Base-by-base conservation (phyloP, 176 grass and related monocot genomes). In the Musa itinerans region DNA sequence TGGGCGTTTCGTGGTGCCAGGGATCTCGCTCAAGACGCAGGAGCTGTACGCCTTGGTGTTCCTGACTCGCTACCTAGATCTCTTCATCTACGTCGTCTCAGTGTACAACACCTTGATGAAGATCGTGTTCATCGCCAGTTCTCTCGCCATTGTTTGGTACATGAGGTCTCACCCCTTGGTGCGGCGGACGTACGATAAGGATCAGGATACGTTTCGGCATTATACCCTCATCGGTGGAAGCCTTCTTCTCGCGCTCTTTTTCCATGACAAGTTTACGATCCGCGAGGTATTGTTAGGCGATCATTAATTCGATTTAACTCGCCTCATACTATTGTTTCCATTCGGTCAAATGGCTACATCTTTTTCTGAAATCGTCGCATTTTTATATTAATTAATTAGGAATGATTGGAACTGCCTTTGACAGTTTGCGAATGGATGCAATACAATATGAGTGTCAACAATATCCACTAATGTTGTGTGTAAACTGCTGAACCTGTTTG, bases 91-190 rank as follows among this genome's bases (percentile, higher is more conserved):
- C 72, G 89, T 91, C 83, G 52, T 98, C 80, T 98, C 95, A 50
- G 72, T 94, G 68, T 98, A 98, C 79, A 98, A 98, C 76, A 82
- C 90, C 10, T 71, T 93, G 80, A 98, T 98, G 95, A 98, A 98
- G 83, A 14, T 98, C 21, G 86, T 98, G 65, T 98, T 91, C 84
- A 84, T 98, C 65, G 74, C 76, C 71, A 98, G 86, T 78, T 87
- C 90, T 22, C 74, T 92, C 19, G 82, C 95, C 29, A 93, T 98
- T 76, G 95, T 98, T n/a, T 98, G 95, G 95, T 98, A 59, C 84
- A 91, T 98, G 88, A 88, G 90, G 34, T 75, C 76, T 11, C 95
- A 98, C 79, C 86, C 88, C 43, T 71, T 87, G 82, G 88, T 91
- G 15, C 88, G 95, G 16, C 82, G 90, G 49, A 91, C 90, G 1